Base-by-base conservation (phyloP, 345 rosid species). In the Murraya paniculata region DNA sequence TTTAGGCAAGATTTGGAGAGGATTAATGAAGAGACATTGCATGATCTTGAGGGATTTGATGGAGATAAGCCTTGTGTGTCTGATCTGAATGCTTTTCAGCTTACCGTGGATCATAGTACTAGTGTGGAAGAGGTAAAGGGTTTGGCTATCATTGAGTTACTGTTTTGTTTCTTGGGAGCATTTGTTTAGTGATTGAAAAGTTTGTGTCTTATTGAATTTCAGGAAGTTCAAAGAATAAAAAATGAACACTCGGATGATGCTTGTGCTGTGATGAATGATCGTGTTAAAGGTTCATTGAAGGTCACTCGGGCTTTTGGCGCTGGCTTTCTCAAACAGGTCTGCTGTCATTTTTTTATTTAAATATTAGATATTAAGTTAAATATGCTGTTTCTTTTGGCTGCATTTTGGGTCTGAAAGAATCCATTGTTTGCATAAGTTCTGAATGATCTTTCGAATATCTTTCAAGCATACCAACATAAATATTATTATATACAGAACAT, bases 241-340 rank as follows among this genome's bases (percentile, higher is more conserved):
- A 84, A 82, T 24, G 97, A 93, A 81, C 99, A 95, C 80, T 91
- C 87, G 0, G 96, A 95, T 80, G 99, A 95, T 90, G 82, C 82
- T 41, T 84, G 79, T 59, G 90, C 96, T 4, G 74, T 93, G 80
- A 64, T 86, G 80, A 95, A 95, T 28, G 97, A 92, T 33, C 92
- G 99, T 2, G 99, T 95, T 56, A 95, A 93, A 83, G 98, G 99
- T 31, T 92, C 94, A 19, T 84, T 95, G 88, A 95, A 92, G 87
- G 98, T 95, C 74, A 95, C 99, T 67, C 88, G 99, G 67, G 99
- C 99, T 45, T 95, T 93, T 7, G 99, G 99, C 65, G 99, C 97
- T 27, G 97, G 99, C 39, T 95, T 92, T 80, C 91, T 95, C 71
- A 95, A 95, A 77, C 91, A 92, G 96, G 98, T 95, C 84, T 62